Percentiles rank a stretch among this genome's conserved stretches.
Conservation (phyloP, 2,329 filamentous ascomycete species). For the Calonectria naviculata region DNA sequence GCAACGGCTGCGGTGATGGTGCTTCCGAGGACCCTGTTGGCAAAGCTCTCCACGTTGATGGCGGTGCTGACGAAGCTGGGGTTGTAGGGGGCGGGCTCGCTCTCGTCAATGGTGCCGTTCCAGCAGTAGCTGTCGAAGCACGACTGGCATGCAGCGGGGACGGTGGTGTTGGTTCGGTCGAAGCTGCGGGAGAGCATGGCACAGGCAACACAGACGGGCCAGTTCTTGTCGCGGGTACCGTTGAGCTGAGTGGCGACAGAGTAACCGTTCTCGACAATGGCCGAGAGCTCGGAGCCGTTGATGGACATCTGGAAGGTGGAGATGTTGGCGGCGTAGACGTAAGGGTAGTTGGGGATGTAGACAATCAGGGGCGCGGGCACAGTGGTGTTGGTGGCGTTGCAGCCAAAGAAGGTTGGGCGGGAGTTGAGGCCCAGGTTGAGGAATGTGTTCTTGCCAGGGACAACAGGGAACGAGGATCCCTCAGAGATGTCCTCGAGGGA, state of each 20-base stretch:
- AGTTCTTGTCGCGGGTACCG: constrained; percentile 76
- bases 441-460: constrained; percentile 68
- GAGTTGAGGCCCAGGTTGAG: constrained; percentile 68
- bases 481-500: constrained; percentile 59
- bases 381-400: constrained; percentile 66
- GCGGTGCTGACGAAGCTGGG: constrained; percentile 41
- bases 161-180: constrained; percentile 72
- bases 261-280: constrained; percentile 88
- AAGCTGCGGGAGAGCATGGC: constrained; percentile 84
- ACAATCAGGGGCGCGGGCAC: constrained; percentile 76
- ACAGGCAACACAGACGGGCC: constrained; percentile 89
- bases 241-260: constrained; percentile 87
- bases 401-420: constrained; percentile 73
- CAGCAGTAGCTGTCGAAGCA: constrained; percentile 93
- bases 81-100: constrained; percentile 46
- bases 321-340: constrained; percentile 80
- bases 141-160: constrained; percentile 77
- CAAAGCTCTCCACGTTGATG: constrained; percentile 40
- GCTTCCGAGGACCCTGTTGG: constrained; percentile 25
- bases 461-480: constrained; percentile 66
- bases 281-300: constrained; percentile 74
- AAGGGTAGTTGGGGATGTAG: constrained; percentile 85
- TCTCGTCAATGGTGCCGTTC: constrained; percentile 75
- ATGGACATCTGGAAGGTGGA: constrained; percentile 80
- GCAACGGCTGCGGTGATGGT: constrained; percentile 24